Conservation (phyloP, 2,329 filamentous ascomycete species). For the Hypoxylon sp. region DNA sequence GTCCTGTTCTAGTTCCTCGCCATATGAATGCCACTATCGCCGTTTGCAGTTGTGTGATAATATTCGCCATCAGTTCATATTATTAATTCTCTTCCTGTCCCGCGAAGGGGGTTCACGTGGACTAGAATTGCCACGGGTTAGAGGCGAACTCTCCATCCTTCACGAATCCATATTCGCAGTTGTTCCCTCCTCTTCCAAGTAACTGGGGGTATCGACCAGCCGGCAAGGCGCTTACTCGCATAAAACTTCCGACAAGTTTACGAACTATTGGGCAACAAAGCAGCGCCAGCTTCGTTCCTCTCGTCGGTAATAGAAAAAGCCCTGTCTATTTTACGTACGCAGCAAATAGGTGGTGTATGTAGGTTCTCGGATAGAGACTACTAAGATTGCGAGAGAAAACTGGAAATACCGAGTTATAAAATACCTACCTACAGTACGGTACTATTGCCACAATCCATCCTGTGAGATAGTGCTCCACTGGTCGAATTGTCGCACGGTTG, state of each 20-base stretch:
- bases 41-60: conserved; percentile 29
- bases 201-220: conserved; percentile 19
- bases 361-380: conserved; percentile 6
- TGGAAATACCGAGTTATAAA: conserved; percentile 27
- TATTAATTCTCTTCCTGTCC: conserved; percentile 10
- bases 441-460: conserved; percentile 36
- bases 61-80: conserved; percentile 14
- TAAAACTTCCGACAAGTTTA: conserved; percentile 26
- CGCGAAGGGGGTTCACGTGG: conserved; percentile 29
- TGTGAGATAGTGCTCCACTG: conserved; percentile 24
- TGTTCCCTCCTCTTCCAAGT: conserved; percentile 28
- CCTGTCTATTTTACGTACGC: conserved; percentile 13
- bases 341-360: conserved; percentile 10
- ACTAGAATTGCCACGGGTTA: conserved; percentile 20
- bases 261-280: conserved; percentile 20
- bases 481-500: conserved; percentile 36
- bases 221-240: conserved; percentile 40
- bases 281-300: conserved; percentile 20
- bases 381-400: neutral
- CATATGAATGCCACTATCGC: conserved; percentile 23
- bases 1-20: conserved; percentile 11
- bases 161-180: conserved; percentile 25
- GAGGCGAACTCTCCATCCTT: conserved; percentile 23
- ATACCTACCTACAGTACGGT: conserved; percentile 23
- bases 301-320: conserved; percentile 8